Conservation (phyloP, 73 alveolate genomes). For the Paramecium primaurelia region DNA sequence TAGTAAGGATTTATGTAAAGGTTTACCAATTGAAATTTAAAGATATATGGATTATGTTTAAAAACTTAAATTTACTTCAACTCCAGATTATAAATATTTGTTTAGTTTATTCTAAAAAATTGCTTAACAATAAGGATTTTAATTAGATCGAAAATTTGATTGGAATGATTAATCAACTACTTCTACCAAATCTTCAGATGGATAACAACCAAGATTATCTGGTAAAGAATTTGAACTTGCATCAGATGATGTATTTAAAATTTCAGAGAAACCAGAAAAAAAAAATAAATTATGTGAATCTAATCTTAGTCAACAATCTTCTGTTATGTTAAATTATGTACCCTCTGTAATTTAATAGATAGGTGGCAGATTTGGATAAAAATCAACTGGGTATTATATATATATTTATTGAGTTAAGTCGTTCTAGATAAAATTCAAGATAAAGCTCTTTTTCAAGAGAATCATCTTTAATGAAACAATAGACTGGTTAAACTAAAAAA, state of each 20-base stretch:
- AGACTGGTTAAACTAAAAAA: neutral
- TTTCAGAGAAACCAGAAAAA: neutral
- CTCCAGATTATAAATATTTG: constrained; percentile 81
- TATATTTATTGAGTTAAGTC: neutral
- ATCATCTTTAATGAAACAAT: neutral
- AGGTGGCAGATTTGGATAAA: neutral
- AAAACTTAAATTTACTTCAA: constrained; percentile 70
- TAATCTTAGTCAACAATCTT: neutral
- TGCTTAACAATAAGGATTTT: constrained; percentile 61
- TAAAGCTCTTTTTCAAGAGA: neutral
- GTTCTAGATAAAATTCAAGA: neutral
- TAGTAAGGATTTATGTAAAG: constrained; percentile 81
- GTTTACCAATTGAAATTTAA: constrained; percentile 50
- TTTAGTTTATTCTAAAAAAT: constrained; percentile 68
- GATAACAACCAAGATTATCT: neutral
- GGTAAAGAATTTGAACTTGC: neutral
- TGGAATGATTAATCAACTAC: constrained; percentile 62
- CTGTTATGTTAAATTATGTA: constrained; percentile 19
- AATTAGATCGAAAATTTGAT: constrained; percentile 68
- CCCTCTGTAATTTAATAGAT: neutral
- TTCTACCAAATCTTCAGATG: constrained; percentile 11
- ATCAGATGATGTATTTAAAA: neutral
- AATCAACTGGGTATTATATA: constrained; percentile 32
- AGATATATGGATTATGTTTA: constrained; percentile 67
- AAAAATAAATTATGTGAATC: neutral